Evolutionary conservation across 2,329 filamentous ascomycete species (phyloP).

Genomic region (Torrubiella hemipterigena): DNA sequence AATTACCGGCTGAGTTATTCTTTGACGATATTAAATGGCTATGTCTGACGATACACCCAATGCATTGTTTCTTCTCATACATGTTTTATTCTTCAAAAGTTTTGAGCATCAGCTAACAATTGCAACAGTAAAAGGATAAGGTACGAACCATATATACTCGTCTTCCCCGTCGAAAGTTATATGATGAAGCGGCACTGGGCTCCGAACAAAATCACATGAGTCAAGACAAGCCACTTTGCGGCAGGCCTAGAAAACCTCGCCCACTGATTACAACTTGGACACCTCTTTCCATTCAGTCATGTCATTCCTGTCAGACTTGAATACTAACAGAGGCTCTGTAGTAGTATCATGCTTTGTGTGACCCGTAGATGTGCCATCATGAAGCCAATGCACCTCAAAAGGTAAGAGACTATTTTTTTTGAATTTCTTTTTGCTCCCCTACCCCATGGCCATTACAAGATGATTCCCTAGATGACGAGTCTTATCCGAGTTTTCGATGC

Average conservation of each 20-base stretch:
- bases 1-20: slow-evolving; percentile 86
- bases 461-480: slow-evolving; percentile 61
- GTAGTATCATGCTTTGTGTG: slow-evolving; percentile 2
- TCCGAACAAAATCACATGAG: slow-evolving; percentile 66
- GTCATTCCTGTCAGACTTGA: background rate
- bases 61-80: background rate
- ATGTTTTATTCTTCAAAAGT: slow-evolving; percentile 6
- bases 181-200: slow-evolving; percentile 97
- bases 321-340: background rate
- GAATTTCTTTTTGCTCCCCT: background rate
- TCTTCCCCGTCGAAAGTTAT: slow-evolving; percentile 11
- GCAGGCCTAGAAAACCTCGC: slow-evolving; percentile 99
- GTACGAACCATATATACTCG: slow-evolving; percentile 8
- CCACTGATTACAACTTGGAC: slow-evolving; percentile 55
- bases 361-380: background rate
- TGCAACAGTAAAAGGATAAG: slow-evolving; percentile 10
- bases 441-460: slow-evolving; percentile 15
- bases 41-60: slow-evolving; percentile 51
- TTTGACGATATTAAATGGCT: slow-evolving; percentile 80
- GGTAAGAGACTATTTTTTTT: background rate
- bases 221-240: slow-evolving; percentile 77
- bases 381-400: background rate
- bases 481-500: slow-evolving; percentile 63
- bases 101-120: slow-evolving; percentile 18
- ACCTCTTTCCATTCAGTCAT: background rate